Evolutionary conservation across 192 early-diverging fungal genomes (phyloP).

Genomic region (Linnemannia hyalina): DNA sequence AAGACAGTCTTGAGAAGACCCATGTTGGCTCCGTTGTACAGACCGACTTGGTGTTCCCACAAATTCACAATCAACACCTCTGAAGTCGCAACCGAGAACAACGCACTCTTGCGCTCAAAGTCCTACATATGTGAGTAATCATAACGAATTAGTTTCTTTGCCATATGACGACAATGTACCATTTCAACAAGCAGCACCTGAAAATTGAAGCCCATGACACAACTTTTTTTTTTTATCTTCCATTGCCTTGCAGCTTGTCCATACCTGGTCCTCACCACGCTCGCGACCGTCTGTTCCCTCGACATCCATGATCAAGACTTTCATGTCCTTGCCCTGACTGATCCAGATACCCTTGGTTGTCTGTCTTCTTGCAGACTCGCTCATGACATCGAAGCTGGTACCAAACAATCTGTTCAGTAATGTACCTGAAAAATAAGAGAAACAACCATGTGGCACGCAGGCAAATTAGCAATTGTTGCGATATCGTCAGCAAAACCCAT

Average conservation of each 20-base stretch:
- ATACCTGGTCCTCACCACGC: slow-evolving; percentile 93
- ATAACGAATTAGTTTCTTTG: background rate
- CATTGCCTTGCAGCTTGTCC: no score
- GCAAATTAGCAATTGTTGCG: background rate
- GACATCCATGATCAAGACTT: slow-evolving; percentile 95
- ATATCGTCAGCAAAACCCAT: background rate
- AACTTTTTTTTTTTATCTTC: background rate
- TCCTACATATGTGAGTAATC: slow-evolving; percentile 61
- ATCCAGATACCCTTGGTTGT: slow-evolving; percentile 99
- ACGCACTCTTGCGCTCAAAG: slow-evolving; percentile 98
- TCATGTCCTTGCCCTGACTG: slow-evolving; percentile 82
- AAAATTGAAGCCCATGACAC: no score
- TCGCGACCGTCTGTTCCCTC: slow-evolving; percentile 98
- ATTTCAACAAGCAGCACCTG: no score
- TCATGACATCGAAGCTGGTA: slow-evolving; percentile 97
- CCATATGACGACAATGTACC: no score
- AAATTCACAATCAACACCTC: slow-evolving; percentile 98
- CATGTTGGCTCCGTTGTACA: slow-evolving; percentile 99
- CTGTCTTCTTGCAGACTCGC: slow-evolving; percentile 84
- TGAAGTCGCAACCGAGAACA: slow-evolving; percentile 95
- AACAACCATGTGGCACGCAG: background rate
- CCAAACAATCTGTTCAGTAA: slow-evolving; percentile 96
- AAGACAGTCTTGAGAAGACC: slow-evolving; percentile 98
- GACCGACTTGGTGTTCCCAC: slow-evolving; percentile 97
- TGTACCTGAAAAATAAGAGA: slow-evolving; percentile 72